Percentiles rank a stretch among this genome's conserved stretches.
These are phyloP conservation scores for Beauveria caledonica DNA, from an alignment of 2,329 filamentous ascomycete genomes.

Conservation along the genomic window DNA sequence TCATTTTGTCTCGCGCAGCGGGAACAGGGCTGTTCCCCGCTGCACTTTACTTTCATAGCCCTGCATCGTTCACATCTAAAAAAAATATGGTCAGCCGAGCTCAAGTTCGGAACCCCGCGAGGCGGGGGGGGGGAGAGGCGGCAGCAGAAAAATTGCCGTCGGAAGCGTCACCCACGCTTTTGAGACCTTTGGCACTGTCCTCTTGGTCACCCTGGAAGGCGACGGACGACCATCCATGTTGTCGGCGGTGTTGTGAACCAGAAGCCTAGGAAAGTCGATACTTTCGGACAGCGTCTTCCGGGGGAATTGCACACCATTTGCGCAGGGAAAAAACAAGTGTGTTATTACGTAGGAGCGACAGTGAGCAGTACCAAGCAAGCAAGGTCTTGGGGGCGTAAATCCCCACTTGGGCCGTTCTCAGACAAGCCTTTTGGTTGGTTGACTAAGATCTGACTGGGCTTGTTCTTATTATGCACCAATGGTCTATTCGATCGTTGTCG, in stretches of 20 bases:
- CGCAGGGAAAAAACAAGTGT: background rate
- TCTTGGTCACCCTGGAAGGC: conserved; percentile 7
- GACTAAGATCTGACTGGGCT: background rate
- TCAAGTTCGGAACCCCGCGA: background rate
- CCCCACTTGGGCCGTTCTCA: conserved; percentile 6
- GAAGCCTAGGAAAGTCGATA: conserved; percentile 3
- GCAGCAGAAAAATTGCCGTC: conserved; percentile 1
- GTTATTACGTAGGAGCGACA: background rate
- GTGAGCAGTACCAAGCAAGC: background rate
- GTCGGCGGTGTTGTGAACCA: background rate
- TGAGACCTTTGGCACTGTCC: conserved; percentile 9
- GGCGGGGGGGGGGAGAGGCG: background rate
- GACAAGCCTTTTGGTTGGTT: conserved; percentile 4
- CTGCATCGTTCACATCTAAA: conserved; percentile 19
- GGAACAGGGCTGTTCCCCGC: conserved; percentile 16
- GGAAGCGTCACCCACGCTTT: conserved; percentile 12
- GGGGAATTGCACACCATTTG: conserved; percentile 5
- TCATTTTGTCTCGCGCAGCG: conserved; percentile 17
- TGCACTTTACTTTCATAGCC: conserved; percentile 19
- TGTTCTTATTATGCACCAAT: background rate
- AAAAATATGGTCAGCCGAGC: conserved; percentile 21
- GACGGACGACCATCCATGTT: conserved; percentile 8
- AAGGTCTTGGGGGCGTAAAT: background rate
- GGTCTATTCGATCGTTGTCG: background rate
- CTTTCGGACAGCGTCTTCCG: conserved; percentile 7